Evolutionary conservation across 2,329 filamentous ascomycete species (phyloP).

Genomic region (Neonectria faginata): DNA sequence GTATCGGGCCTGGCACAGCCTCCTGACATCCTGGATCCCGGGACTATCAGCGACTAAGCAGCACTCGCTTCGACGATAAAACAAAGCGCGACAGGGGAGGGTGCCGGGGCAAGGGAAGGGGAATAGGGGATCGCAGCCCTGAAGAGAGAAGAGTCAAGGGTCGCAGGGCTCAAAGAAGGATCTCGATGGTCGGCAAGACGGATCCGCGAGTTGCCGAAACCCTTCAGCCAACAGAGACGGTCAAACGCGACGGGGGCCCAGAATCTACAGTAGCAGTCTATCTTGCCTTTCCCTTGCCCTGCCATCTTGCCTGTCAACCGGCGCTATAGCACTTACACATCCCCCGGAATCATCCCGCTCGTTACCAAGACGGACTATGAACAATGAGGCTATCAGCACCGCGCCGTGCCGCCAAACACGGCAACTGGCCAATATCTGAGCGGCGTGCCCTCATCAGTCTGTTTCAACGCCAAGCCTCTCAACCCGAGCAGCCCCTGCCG

Average conservation of each 20-base stretch:
- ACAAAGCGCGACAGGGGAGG: conserved; percentile 35
- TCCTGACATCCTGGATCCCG: conserved; percentile 27
- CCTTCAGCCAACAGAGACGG: conserved; percentile 7
- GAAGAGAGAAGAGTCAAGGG: not conserved
- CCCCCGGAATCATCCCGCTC: not conserved
- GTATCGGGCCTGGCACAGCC: conserved; percentile 19
- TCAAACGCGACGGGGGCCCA: not conserved
- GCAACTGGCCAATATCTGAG: conserved; percentile 1
- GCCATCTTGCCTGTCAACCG: conserved; percentile 8
- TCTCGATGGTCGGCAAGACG: conserved; percentile 21
- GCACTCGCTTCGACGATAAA: conserved; percentile 35
- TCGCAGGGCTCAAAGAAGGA: not conserved
- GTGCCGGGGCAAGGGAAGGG: not conserved
- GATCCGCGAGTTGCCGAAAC: conserved; percentile 23
- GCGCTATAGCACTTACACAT: not conserved
- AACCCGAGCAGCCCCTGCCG: not conserved
- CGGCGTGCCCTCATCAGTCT: conserved; percentile 2
- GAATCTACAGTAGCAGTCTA: conserved; percentile 1
- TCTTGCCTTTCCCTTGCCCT: not conserved
- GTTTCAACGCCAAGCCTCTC: conserved; percentile 24
- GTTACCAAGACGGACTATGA: conserved; percentile 4
- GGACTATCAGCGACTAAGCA: conserved; percentile 9
- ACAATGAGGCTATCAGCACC: conserved; percentile 8
- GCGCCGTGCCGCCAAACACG: not conserved
- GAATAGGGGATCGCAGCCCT: not conserved